Percentiles rank a stretch among this genome's conserved stretches.
phyloP scores from a whole-genome alignment of 2,329 filamentous ascomycete species.

The Escovopsis sp. region DNA sequence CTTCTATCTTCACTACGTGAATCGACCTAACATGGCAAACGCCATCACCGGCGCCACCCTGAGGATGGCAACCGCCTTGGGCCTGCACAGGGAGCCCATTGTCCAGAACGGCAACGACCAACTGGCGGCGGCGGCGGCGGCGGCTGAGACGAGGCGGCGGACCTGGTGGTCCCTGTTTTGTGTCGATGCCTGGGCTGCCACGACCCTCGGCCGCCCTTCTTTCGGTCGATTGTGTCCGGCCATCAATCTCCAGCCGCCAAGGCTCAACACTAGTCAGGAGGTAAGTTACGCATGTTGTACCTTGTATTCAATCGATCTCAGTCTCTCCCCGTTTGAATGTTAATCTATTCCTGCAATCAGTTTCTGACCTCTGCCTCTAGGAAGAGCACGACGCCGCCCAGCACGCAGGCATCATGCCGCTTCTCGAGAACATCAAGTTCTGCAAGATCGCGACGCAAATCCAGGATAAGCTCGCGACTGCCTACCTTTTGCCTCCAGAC shows the following conservation, averaged over 20 bases:
- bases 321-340: background rate
- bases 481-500: slow-evolving; percentile 49
- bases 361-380: background rate
- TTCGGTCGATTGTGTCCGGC: slow-evolving; percentile 52
- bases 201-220: slow-evolving; percentile 55
- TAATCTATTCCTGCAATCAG: background rate
- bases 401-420: slow-evolving; percentile 51
- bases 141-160: slow-evolving; percentile 3
- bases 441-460: slow-evolving; percentile 67
- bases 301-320: no score
- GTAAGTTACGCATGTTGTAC: slow-evolving; percentile 6
- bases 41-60: slow-evolving; percentile 56
- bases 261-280: slow-evolving; percentile 31
- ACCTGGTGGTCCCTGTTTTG: slow-evolving; percentile 68
- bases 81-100: slow-evolving; percentile 48
- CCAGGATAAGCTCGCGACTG: slow-evolving; percentile 59
- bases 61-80: slow-evolving; percentile 60
- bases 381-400: slow-evolving; percentile 35
- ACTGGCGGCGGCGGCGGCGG: background rate
- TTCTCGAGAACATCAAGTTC: slow-evolving; percentile 66
- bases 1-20: slow-evolving; percentile 66
- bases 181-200: slow-evolving; percentile 59
- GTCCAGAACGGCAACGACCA: background rate
- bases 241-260: slow-evolving; percentile 51
- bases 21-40: slow-evolving; percentile 63